Evolutionary conservation across 2,329 filamentous ascomycete genomes (phyloP).

Genomic region (Xylariaceae sp.): DNA sequence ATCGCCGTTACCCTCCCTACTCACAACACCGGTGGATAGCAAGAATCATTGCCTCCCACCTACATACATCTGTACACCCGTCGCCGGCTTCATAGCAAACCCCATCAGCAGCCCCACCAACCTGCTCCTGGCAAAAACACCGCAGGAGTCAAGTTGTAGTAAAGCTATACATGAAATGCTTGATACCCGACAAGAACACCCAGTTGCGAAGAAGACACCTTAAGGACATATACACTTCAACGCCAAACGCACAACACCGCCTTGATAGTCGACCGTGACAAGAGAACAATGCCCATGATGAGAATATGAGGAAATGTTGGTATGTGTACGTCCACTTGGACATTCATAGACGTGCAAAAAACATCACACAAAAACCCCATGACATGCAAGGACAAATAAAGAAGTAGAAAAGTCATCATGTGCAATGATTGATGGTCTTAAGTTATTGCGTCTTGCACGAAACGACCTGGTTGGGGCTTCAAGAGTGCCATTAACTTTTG

Average conservation of each 20-base stretch:
- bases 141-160: not conserved
- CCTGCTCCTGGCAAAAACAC: too few species aligned
- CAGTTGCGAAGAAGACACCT: constrained; percentile 7
- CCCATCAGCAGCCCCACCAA: too few species aligned
- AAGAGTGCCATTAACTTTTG: constrained; percentile 9
- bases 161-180: not conserved
- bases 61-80: too few species aligned
- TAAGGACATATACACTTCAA: constrained; percentile 17
- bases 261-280: too few species aligned
- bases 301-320: constrained; percentile 29
- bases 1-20: too few species aligned
- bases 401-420: constrained; percentile 7
- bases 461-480: not conserved
- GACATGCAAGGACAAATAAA: constrained; percentile 8
- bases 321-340: constrained; percentile 23
- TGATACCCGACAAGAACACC: not conserved
- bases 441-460: constrained; percentile 3
- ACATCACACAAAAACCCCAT: constrained; percentile 9
- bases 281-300: constrained; percentile 15
- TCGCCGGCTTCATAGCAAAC: too few species aligned
- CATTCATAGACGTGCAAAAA: constrained; percentile 26
- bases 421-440: constrained; percentile 4
- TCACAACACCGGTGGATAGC: too few species aligned
- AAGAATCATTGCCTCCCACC: too few species aligned
- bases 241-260: constrained; percentile 14